Evolutionary conservation across 208 protist species (phyloP), one percentile per base, ranked within the genome.

Genomic region (Herpetomonas muscarum): DNA sequence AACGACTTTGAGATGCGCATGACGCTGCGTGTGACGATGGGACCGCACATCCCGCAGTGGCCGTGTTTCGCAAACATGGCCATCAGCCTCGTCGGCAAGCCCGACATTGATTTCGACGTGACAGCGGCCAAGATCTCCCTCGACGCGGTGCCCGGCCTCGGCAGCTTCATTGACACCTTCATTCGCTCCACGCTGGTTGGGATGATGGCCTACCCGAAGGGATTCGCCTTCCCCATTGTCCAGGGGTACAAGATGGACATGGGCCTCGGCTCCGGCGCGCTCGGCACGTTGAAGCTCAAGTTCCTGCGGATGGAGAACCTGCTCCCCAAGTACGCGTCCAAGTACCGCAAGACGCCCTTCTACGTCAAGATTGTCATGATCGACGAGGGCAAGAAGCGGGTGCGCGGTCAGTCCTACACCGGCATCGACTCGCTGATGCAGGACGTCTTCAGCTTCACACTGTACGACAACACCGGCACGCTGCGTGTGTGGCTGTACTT

Each of bases 401-500:
- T 66, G 24, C 73, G 73, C 51, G 75, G 68, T 29, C 19, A 55
- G 29, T 76, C 64, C 21, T 90, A 90, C 69, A 77, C 62, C 13
- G 79, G 79, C 36, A 57, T 84, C 41, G 56, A 75, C 50, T 67
- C 62, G 25, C 36, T 54, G 54, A 72, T 87, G 60, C 42, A 19
- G 3, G 79, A 90, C 54, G 44, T 57, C 19, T 84, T 90, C 52
- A 72, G 56, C 46, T 87, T 84, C 53, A 78, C 77, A 17, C 49
- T 90, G 22, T 87, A 81, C 60, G 76, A 90, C 65, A 74, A 57
- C 37, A 77, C 59, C n/a, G 62, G 56, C 28, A 70, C 48, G 17
- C 57, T 90, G 46, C 76, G 70, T 26, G 61, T 90, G 22, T 90
- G 76, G 78, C 51, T 85, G 32, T 85, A 81, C 66, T 87, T 86